phyloP scores from a whole-genome alignment of 2,329 filamentous ascomycete genomes.

The Penicillium sp. region DNA sequence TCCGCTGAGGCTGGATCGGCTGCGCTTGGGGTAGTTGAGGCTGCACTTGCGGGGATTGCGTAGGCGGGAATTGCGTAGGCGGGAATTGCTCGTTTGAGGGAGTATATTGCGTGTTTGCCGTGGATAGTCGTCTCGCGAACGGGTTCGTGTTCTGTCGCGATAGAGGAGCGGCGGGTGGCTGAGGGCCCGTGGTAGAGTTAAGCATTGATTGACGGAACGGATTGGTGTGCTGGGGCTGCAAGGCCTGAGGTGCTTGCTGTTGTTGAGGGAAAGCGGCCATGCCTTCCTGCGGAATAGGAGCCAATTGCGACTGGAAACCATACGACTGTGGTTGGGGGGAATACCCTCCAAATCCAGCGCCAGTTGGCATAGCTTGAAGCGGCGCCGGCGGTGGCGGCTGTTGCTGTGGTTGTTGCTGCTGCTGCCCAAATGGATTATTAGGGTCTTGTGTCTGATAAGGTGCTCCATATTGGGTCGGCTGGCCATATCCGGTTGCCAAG shows the following conservation, averaged over 20 bases:
- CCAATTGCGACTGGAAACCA: conserved; percentile 41
- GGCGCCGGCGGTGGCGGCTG: conserved; percentile 42
- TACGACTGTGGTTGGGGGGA: conserved; percentile 64
- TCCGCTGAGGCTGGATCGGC: conserved; percentile 56
- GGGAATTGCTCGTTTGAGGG: conserved; percentile 18
- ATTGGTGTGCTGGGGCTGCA: conserved; percentile 63
- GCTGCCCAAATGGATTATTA: conserved; percentile 38
- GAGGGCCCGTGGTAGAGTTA: conserved; percentile 49
- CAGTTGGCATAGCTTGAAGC: conserved; percentile 62
- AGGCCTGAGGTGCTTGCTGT: conserved; percentile 34
- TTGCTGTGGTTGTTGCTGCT: conserved; percentile 15
- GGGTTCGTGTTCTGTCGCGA: conserved; percentile 76
- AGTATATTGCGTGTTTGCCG: conserved; percentile 31
- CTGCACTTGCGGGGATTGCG: conserved; percentile 32
- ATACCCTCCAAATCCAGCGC: conserved; percentile 81
- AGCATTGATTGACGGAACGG: conserved; percentile 87
- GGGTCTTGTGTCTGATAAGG: conserved; percentile 27
- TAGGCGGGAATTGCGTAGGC: conserved; percentile 22
- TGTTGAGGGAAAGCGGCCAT: conserved; percentile 46
- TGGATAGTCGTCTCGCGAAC: conserved; percentile 65
- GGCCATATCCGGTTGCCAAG: conserved; percentile 27
- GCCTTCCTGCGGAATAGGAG: conserved; percentile 51
- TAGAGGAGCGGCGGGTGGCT: conserved; percentile 46
- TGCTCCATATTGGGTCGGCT: conserved; percentile 20
- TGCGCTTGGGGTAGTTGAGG: conserved; percentile 37